Percentiles rank a stretch among this genome's conserved stretches.
phyloP scores from a whole-genome alignment of 768 basidiomycete genomes.

The Russula sp. region DNA sequence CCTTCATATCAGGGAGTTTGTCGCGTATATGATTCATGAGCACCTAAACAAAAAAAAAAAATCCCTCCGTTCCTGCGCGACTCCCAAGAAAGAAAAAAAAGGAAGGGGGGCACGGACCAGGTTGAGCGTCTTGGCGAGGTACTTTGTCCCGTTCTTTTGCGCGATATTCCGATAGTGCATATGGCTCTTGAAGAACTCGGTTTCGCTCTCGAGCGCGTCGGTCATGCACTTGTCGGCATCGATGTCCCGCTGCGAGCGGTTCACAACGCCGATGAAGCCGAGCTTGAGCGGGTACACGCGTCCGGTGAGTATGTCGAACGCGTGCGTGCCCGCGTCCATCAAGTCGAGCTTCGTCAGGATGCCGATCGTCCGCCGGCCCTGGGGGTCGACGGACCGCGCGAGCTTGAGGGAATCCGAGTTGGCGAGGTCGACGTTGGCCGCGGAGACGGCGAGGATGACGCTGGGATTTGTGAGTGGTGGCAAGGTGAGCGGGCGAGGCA shows the following conservation, averaged over 20 bases:
- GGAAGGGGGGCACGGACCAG: slow-evolving; percentile 49
- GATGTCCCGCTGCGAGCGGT: slow-evolving; percentile 97
- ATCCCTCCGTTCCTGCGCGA: not conserved
- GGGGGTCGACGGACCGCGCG: slow-evolving; percentile 91
- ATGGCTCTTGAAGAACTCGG: slow-evolving; percentile 88
- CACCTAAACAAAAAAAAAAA: slow-evolving; percentile 45
- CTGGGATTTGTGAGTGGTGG: slow-evolving; percentile 34
- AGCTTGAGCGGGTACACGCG: slow-evolving; percentile 97
- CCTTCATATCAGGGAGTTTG: slow-evolving; percentile 99
- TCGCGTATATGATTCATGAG: slow-evolving; percentile 97
- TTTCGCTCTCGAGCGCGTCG: slow-evolving; percentile 79
- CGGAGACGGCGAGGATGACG: slow-evolving; percentile 94
- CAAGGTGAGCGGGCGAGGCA: not conserved
- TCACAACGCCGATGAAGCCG: slow-evolving; percentile 97
- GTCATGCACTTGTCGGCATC: slow-evolving; percentile 78
- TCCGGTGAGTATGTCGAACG: slow-evolving; percentile 91
- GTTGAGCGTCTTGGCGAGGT: slow-evolving; percentile 88
- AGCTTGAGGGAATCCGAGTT: slow-evolving; percentile 98
- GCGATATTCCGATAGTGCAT: slow-evolving; percentile 92
- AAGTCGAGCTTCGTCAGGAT: slow-evolving; percentile 96
- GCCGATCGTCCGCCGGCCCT: slow-evolving; percentile 93
- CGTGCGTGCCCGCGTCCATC: slow-evolving; percentile 99
- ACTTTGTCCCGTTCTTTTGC: slow-evolving; percentile 96
- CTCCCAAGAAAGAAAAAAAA: not conserved
- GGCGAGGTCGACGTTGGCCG: slow-evolving; percentile 97